Conservation (phyloP, 768 basidiomycete genomes). For the Leccinum sublutescens region DNA sequence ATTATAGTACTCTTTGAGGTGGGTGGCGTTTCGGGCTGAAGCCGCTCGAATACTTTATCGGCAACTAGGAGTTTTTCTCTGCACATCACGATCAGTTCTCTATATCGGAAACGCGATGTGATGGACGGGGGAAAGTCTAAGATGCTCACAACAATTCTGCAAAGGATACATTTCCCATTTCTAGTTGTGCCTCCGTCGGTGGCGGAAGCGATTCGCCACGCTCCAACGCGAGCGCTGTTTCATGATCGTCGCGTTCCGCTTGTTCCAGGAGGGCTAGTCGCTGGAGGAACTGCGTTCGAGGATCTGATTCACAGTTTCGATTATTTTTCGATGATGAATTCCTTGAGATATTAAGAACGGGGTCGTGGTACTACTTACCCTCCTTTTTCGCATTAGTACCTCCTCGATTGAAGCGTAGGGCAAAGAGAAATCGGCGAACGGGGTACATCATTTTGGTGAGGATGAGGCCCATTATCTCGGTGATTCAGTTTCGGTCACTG, state of each 20-base stretch:
- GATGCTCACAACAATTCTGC: constrained; percentile 14
- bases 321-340: neutral
- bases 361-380: constrained; percentile 3
- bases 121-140: too few species aligned
- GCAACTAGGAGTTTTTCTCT: constrained; percentile 16
- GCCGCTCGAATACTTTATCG: neutral
- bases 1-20: neutral
- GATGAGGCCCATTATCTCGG: constrained; percentile 8
- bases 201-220: constrained; percentile 25
- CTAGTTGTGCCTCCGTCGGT: constrained; percentile 21
- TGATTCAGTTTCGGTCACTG: too few species aligned
- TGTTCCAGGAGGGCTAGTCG: constrained; percentile 13
- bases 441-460: constrained; percentile 3
- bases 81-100: neutral
- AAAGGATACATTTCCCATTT: constrained; percentile 15
- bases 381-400: neutral
- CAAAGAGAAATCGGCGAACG: neutral
- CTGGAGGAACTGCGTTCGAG: constrained; percentile 1
- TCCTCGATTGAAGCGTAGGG: neutral
- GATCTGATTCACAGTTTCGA: constrained; percentile 4
- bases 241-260: constrained; percentile 17
- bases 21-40: neutral
- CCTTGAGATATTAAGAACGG: neutral
- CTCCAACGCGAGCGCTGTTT: constrained; percentile 33
- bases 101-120: too few species aligned